Conservation (phyloP, 345 rosid genomes). For the Lepidium sativum region DNA sequence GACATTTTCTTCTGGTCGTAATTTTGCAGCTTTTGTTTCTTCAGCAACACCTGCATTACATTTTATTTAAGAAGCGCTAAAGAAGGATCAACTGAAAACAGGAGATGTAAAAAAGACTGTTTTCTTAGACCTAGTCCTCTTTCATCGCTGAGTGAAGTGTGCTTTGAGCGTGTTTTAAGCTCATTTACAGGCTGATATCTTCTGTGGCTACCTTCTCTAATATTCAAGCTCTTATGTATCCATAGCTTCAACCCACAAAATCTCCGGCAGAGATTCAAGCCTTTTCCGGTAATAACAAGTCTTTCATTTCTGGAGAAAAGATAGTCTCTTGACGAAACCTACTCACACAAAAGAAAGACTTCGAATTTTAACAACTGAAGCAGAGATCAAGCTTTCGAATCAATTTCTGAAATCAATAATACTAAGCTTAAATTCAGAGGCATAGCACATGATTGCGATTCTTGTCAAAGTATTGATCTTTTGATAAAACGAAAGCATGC, state of each 20-base stretch:
- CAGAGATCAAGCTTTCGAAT: not conserved
- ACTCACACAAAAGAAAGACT: conserved; percentile 2
- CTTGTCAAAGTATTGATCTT: not conserved
- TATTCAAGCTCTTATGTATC: conserved; percentile 33
- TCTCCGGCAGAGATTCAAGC: conserved; percentile 29
- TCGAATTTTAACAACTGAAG: not conserved
- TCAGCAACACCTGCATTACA: conserved; percentile 22
- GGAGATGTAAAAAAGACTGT: not conserved
- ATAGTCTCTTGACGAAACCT: conserved; percentile 26
- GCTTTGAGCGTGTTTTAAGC: conserved; percentile 30
- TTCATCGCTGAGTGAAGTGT: conserved; percentile 25
- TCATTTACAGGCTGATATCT: conserved; percentile 26
- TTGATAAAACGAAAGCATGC: not conserved
- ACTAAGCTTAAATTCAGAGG: not conserved
- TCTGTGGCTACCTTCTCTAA: conserved; percentile 17
- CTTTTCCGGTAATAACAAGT: conserved; percentile 33
- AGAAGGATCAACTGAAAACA: not conserved
- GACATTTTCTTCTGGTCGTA: conserved; percentile 18
- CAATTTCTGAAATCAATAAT: not conserved
- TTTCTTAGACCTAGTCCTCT: conserved; percentile 18
- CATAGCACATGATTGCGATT: not conserved
- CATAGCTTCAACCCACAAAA: conserved; percentile 42
- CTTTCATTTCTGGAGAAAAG: conserved; percentile 20
- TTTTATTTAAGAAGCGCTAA: not conserved
- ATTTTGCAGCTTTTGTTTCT: not conserved